phyloP scores from a whole-genome alignment of 169 alveolate species.

The Cryptosporidium canis region DNA sequence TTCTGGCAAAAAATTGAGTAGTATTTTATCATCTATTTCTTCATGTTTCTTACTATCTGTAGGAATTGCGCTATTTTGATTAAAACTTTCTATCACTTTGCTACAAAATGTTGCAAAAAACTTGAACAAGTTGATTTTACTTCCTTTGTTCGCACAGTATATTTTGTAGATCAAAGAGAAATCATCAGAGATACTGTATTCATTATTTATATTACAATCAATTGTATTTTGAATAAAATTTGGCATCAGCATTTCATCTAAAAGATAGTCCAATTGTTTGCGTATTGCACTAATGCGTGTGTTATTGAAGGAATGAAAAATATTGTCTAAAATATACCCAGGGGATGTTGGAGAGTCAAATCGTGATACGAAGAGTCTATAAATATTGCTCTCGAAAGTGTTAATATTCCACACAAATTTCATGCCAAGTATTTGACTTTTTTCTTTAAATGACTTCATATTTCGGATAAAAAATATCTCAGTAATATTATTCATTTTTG shows the following conservation, averaged over 20 bases:
- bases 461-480: neutral
- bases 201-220: neutral
- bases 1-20: neutral
- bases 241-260: constrained; percentile 23
- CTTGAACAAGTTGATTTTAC: constrained; percentile 12
- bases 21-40: neutral
- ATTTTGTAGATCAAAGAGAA: constrained; percentile 1
- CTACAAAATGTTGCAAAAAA: constrained; percentile 3
- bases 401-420: constrained; percentile 1
- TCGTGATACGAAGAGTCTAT: neutral
- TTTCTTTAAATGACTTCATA: neutral
- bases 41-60: neutral
- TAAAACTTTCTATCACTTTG: neutral
- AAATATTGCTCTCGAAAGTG: constrained; percentile 1
- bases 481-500: neutral
- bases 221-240: neutral
- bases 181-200: neutral
- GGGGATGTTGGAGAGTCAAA: neutral
- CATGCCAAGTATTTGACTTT: neutral
- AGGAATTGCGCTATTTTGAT: neutral
- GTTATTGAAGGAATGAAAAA: neutral
- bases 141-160: neutral
- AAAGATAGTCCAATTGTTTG: neutral
- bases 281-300: neutral
- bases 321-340: neutral